Evolutionary conservation across 2,329 filamentous ascomycete species (phyloP).

Genomic region (Didymella keratinophila): DNA sequence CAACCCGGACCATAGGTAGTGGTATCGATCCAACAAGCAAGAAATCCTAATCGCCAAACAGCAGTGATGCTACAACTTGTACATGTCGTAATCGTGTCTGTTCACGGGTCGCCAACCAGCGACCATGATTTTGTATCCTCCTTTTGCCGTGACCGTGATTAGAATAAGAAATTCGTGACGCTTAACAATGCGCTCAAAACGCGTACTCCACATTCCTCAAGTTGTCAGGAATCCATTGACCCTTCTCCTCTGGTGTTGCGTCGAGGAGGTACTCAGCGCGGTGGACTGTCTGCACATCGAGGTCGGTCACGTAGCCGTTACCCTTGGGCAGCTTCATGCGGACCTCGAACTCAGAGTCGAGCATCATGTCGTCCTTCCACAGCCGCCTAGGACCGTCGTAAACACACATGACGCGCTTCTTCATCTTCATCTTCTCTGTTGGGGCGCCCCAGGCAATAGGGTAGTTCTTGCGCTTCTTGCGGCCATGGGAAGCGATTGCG

Average conservation of each 20-base stretch:
- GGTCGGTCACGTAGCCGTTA: conserved; percentile 87
- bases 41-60: conserved; percentile 6
- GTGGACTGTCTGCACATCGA: conserved; percentile 89
- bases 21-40: conserved; percentile 22
- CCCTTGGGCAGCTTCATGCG: conserved; percentile 73
- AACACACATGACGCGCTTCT: conserved; percentile 93
- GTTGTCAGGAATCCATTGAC: conserved; percentile 80
- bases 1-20: conserved; percentile 23
- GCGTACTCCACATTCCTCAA: conserved; percentile 47
- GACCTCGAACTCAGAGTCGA: conserved; percentile 93
- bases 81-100: conserved; percentile 26
- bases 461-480: conserved; percentile 93
- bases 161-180: conserved; percentile 12
- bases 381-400: conserved; percentile 88
- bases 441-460: conserved; percentile 93
- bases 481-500: conserved; percentile 64
- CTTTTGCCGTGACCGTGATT: conserved; percentile 9
- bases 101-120: conserved; percentile 28
- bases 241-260: conserved; percentile 86
- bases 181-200: conserved; percentile 9
- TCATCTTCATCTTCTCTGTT: conserved; percentile 95
- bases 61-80: conserved; percentile 15
- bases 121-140: conserved; percentile 24
- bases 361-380: conserved; percentile 99
- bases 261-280: conserved; percentile 84